Evolutionary conservation across 805 yeast species (phyloP).

Genomic region (Myxozyma melibiosi): DNA sequence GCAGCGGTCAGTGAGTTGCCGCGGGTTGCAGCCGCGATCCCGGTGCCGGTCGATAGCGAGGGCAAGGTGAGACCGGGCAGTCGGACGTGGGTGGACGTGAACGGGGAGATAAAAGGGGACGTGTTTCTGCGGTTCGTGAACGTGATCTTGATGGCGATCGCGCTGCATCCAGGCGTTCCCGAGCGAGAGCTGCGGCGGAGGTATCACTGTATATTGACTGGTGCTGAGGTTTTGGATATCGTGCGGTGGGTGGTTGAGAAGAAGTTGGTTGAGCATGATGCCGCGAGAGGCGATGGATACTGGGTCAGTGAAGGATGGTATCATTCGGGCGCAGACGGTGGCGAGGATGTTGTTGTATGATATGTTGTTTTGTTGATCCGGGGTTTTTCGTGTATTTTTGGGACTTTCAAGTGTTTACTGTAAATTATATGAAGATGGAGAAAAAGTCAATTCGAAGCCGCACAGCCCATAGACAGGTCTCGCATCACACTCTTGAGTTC

Average conservation of each 20-base stretch:
- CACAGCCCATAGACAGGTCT: too few species aligned
- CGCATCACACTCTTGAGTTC: too few species aligned
- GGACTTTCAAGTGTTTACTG: too few species aligned
- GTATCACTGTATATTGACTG: conserved; percentile 35
- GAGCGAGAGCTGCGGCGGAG: conserved; percentile 34
- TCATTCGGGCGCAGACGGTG: conserved; percentile 6
- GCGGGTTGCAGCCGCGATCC: conserved; percentile 3
- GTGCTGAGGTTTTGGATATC: conserved; percentile 36
- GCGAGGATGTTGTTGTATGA: neutral
- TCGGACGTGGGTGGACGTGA: conserved; percentile 69
- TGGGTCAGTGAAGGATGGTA: conserved; percentile 38
- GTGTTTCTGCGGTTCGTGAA: conserved; percentile 64
- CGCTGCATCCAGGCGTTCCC: conserved; percentile 60
- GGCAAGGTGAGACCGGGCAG: conserved; percentile 50
- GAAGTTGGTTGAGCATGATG: conserved; percentile 12
- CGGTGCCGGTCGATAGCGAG: conserved; percentile 8
- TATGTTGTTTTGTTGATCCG: too few species aligned
- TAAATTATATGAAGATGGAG: too few species aligned
- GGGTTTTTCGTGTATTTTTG: neutral
- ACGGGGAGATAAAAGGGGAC: conserved; percentile 58
- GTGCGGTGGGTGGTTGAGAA: conserved; percentile 37
- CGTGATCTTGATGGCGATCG: conserved; percentile 50
- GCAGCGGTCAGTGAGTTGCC: conserved; percentile 8
- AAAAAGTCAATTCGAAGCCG: too few species aligned
- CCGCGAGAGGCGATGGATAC: conserved; percentile 33